A percentile compares a stretch with the other conserved stretches of the same genome.
Conservation (phyloP, 495 filamentous ascomycete genomes). For the Neurospora sp. region DNA sequence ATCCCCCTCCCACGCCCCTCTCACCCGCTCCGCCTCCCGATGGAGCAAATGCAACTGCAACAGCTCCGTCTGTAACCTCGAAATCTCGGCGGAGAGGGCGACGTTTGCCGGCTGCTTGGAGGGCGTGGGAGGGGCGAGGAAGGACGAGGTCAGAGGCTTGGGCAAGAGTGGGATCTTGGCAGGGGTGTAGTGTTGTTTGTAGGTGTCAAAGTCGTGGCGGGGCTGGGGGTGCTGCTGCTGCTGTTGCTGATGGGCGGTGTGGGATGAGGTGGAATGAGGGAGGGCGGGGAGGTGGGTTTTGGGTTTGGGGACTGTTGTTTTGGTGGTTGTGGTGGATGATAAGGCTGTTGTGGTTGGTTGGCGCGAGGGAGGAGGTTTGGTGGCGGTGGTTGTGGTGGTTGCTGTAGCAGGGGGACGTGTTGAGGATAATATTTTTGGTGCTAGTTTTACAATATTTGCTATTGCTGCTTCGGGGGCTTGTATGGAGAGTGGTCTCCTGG, state of each 20-base stretch:
- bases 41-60: constrained; percentile 64
- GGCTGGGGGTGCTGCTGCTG: constrained; percentile 9
- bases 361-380: not conserved
- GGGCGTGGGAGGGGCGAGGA: constrained; percentile 41
- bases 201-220: constrained; percentile 49
- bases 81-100: constrained; percentile 48
- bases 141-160: constrained; percentile 46
- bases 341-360: not conserved
- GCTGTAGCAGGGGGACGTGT: constrained; percentile 1
- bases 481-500: not conserved
- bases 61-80: constrained; percentile 59
- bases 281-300: constrained; percentile 9
- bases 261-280: not conserved
- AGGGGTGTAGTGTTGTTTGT: constrained; percentile 62
- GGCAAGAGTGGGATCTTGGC: constrained; percentile 42
- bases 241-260: not conserved
- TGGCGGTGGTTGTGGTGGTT: constrained; percentile 1
- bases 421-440: not conserved
- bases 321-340: not conserved
- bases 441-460: not conserved
- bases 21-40: constrained; percentile 27
- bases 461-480: not conserved
- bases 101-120: constrained; percentile 44
- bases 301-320: not conserved
- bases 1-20: constrained; percentile 35